Base-by-base conservation (phyloP, 345 rosid species). In the Brassica napus region DNA sequence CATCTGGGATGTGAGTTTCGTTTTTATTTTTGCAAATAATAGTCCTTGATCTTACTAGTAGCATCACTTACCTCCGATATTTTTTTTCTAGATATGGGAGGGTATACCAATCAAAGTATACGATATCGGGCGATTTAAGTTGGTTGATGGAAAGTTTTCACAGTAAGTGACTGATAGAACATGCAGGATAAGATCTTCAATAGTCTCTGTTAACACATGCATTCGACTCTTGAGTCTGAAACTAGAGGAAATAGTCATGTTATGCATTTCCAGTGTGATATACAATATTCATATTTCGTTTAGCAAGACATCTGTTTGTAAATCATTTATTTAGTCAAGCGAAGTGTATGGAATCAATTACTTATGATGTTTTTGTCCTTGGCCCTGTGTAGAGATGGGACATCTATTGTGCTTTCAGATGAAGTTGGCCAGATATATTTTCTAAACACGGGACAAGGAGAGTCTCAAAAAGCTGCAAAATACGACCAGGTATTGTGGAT, bases 111-210 rank as follows among this genome's bases (percentile, higher is more conserved):
- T 95, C 82, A 87, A 85, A 73, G 87, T 82, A 72, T 93, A 93
- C 75, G 98, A 95, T 73, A 90, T 95, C 74, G 97, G 97, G 63
- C 87, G 89, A 52, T 92, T 90, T 83, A 90, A 93, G 88, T 83
- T 95, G 89, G 97, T 95, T 76, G 99, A 95, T 85, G 98, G 99
- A 75, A 95, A 95, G 84, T 95, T 95, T 86, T 93, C 99, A 78
- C 91, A 97, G 99, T 95, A 90, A 91, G 99, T 89, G 77, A 60
- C 60, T 71, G 15, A 52, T 62, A 59, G 37, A 47, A 74, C 55
- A 35, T 71, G 67, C 58, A 57, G 24, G 78, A 80, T 42, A 76
- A 61, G 32, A 52, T 23, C 72, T 62, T 54, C 32, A 69, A 18
- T 65, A 42, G 70, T 42, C 68, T 61, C 55, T 55, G 16, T 69